phyloP scores from a whole-genome alignment of 1,284 basidiomycete genomes.

The Puccinia hordei region DNA sequence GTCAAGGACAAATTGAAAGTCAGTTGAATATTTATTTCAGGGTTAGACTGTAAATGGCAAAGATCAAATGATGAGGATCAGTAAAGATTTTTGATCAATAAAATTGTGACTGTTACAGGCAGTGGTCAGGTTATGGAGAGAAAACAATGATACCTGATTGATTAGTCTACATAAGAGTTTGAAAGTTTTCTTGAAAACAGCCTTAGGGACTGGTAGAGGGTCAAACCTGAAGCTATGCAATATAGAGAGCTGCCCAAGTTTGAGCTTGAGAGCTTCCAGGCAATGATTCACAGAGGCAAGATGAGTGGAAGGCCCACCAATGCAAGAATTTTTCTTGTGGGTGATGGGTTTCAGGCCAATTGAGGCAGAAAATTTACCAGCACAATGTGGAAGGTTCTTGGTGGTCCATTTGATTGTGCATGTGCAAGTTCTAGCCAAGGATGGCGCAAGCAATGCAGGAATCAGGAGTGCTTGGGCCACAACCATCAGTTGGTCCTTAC shows the following conservation, averaged over 20 bases:
- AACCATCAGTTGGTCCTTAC: no score
- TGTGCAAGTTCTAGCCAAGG: no score
- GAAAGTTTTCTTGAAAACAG: neutral
- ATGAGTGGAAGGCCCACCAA: neutral
- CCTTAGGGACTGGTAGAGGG: neutral
- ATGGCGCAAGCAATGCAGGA: no score
- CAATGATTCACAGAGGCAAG: slow-evolving; percentile 18
- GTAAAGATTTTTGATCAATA: neutral
- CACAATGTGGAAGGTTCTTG: slow-evolving; percentile 14
- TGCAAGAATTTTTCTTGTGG: neutral
- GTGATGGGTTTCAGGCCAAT: slow-evolving; percentile 1
- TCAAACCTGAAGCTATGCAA: neutral
- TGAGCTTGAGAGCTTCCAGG: slow-evolving; percentile 20
- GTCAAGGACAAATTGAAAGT: slow-evolving; percentile 49
- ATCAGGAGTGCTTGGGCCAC: no score
- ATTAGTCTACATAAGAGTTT: neutral
- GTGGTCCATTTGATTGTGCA: slow-evolving; percentile 19
- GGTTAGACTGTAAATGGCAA: neutral
- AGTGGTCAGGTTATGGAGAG: neutral
- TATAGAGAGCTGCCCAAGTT: neutral
- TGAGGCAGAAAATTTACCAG: neutral
- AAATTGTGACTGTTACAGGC: neutral
- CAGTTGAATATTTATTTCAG: neutral
- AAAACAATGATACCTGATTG: slow-evolving; percentile 4
- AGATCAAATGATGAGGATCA: neutral